phyloP scores from a whole-genome alignment of 2,329 filamentous ascomycete genomes.

The Aspergillus hiratsukae region DNA sequence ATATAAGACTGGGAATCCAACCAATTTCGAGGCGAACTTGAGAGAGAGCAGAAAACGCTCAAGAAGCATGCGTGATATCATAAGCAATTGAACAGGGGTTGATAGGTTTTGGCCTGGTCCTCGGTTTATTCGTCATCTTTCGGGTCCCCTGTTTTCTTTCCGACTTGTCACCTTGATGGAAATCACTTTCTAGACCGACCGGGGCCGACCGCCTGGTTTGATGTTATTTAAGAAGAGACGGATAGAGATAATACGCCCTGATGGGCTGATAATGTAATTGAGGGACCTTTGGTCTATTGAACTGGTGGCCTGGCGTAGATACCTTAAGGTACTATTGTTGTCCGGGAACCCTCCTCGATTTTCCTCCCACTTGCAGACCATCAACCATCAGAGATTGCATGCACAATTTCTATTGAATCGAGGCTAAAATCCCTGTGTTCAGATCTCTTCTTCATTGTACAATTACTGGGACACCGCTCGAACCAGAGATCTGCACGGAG shows the following conservation, averaged over 20 bases:
- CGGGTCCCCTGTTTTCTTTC: neutral
- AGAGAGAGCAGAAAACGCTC: no score
- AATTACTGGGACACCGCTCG: neutral
- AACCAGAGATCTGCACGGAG: neutral
- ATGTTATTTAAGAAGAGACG: conserved; percentile 12
- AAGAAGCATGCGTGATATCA: neutral
- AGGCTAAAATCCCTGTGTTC: no score
- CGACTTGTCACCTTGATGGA: neutral
- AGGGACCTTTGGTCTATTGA: neutral
- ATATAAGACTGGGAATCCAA: conserved; percentile 8
- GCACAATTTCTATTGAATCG: no score
- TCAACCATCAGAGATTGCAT: neutral
- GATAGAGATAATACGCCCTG: conserved; percentile 18
- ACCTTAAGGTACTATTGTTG: neutral
- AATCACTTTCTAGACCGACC: conserved; percentile 1
- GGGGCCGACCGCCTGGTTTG: conserved; percentile 8
- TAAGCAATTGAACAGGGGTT: neutral
- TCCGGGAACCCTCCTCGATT: neutral
- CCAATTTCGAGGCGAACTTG: neutral
- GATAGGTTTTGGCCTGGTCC: neutral
- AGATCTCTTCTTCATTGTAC: no score
- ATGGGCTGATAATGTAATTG: conserved; percentile 8
- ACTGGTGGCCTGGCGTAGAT: no score
- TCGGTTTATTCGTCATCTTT: neutral
- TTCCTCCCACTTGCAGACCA: neutral